Evolutionary conservation across 176 grass and related monocot genomes (phyloP).

Genomic region (Bothriochloa decipiens): DNA sequence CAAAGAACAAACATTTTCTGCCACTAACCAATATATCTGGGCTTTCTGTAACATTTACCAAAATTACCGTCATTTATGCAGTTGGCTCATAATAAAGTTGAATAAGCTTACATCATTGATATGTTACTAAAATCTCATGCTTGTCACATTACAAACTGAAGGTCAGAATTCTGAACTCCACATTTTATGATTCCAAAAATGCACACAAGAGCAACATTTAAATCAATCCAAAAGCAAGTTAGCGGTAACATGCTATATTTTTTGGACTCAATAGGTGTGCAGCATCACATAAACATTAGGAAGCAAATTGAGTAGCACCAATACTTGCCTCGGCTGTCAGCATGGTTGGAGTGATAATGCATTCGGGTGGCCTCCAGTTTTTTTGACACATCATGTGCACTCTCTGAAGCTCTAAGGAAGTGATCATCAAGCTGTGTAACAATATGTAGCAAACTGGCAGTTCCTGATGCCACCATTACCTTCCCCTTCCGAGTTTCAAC

Average conservation of each 20-base stretch:
- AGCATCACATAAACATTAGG: slow-evolving; percentile 5
- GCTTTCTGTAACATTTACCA: background rate
- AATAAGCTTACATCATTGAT: slow-evolving; percentile 12
- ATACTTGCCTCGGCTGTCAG: slow-evolving; percentile 79
- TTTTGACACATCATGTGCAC: slow-evolving; percentile 83
- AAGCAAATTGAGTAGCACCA: slow-evolving; percentile 28
- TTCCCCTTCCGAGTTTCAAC: slow-evolving; percentile 53
- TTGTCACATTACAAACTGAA: slow-evolving; percentile 5
- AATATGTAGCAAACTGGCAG: slow-evolving; percentile 62
- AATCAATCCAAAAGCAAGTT: slow-evolving; percentile 8
- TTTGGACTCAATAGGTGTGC: background rate
- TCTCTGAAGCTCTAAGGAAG: slow-evolving; percentile 77
- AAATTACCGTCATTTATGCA: background rate
- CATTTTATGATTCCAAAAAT: background rate
- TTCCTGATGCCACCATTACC: slow-evolving; percentile 37
- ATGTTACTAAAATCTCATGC: background rate
- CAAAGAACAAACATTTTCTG: background rate
- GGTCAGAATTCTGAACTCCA: slow-evolving; percentile 19
- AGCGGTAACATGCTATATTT: background rate
- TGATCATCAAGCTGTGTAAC: slow-evolving; percentile 72
- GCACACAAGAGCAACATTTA: background rate
- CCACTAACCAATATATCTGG: background rate
- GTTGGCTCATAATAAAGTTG: background rate
- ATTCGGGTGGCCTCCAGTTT: slow-evolving; percentile 88
- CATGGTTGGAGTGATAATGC: slow-evolving; percentile 98